Conservation (phyloP, 345 rosid genomes). For the Gossypium herbaceum region DNA sequence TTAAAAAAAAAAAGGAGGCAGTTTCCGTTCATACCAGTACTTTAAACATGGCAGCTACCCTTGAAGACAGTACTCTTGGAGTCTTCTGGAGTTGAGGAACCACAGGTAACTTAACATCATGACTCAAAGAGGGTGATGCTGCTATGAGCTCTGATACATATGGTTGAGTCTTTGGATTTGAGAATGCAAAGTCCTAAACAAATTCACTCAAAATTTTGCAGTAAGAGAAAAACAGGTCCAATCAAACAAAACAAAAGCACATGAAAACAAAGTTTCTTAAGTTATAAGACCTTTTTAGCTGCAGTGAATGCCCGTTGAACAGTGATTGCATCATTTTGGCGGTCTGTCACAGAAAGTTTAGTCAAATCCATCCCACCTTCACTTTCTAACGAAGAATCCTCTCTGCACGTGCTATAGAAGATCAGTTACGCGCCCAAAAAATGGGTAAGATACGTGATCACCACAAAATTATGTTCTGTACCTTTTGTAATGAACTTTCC, state of each 20-base stretch:
- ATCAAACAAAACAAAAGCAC: background rate
- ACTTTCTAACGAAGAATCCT: slow-evolving; percentile 42
- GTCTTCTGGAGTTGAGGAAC: slow-evolving; percentile 64
- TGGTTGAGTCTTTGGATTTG: slow-evolving; percentile 55
- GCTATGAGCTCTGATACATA: slow-evolving; percentile 63
- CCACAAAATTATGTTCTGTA: slow-evolving; percentile 23
- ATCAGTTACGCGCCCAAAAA: slow-evolving; percentile 9
- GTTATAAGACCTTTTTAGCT: slow-evolving; percentile 47
- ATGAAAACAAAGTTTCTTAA: slow-evolving; percentile 2
- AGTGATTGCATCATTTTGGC: slow-evolving; percentile 77
- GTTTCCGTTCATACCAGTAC: slow-evolving; percentile 57
- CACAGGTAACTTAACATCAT: slow-evolving; percentile 40
- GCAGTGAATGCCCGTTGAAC: slow-evolving; percentile 88
- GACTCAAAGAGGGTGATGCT: slow-evolving; percentile 49
- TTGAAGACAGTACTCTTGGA: slow-evolving; percentile 63
- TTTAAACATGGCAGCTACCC: slow-evolving; percentile 88
- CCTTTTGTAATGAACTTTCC: slow-evolving; percentile 85
- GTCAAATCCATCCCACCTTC: slow-evolving; percentile 41
- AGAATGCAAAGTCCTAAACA: slow-evolving; percentile 15
- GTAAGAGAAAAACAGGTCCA: background rate
- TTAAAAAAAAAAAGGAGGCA: background rate
- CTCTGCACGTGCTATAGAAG: slow-evolving; percentile 47
- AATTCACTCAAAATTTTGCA: background rate
- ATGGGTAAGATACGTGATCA: background rate
- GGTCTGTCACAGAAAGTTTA: slow-evolving; percentile 51